Evolutionary conservation across 2,329 filamentous ascomycete genomes (phyloP), one percentile per base, ranked within the genome.

Genomic region (Fusarium verrucosum): DNA sequence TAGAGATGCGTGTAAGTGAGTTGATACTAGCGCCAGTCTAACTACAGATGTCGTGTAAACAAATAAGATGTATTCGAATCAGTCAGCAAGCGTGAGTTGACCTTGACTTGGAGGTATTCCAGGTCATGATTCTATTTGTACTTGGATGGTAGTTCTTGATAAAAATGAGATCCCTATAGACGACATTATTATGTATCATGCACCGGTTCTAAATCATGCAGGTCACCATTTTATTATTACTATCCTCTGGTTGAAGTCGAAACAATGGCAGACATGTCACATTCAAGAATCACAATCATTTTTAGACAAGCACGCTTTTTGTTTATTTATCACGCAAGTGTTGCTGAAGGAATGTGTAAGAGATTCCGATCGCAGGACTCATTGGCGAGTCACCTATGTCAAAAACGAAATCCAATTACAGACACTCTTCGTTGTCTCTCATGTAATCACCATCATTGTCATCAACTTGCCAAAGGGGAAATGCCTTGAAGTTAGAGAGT

Each of bases 301-400:
- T 20, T 9, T 23, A 38, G 45, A 20, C 45, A 50, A 19, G 23
- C 35, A 43, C 13, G 41, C 44, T 40, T 50, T 49, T 50, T 41
- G 19, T 66, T 42, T 60, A 66, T 66, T 66, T 43, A 47, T 43
- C 32, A 17, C 52, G 43, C 43, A 37, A 60, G 35, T 64, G 52
- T 51, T 46, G 41, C n/a, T 66, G 63, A 66, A 66, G 56, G 52
- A 66, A 55, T 50, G 52, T 64, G 42, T 66, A 66, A 59, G 33
- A 59, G 28, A 60, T 62, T 47, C 54, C 44, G 41, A 49, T 59
- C 33, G 33, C 23, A 22, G 26, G 36, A 43, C 44, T 45, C 42
- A 26, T 47, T 58, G 41, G 38, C 41, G 22, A 40, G 28, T 54
- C 49, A 64, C 46, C 37, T 32, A 26, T 66, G 52, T 66, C 37